These are phyloP conservation scores for Kwoniella sp. DNA, from an alignment of 768 basidiomycete species.

Conservation along the genomic window DNA sequence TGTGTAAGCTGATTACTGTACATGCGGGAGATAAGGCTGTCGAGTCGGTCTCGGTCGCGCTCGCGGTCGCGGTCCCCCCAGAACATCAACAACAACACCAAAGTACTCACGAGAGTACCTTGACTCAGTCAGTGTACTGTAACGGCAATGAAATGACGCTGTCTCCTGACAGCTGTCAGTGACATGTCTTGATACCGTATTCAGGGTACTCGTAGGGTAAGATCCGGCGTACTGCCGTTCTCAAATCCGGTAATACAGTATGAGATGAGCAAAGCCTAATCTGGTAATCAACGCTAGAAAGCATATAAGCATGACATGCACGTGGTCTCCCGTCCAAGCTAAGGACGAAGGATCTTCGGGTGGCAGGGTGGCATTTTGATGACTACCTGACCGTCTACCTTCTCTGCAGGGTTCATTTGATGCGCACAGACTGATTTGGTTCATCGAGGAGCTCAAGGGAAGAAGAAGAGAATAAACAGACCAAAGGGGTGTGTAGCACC, in stretches of 20 bases:
- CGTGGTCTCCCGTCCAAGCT: background rate
- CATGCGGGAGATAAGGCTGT: conserved; percentile 1
- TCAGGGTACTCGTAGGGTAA: background rate
- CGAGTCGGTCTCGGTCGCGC: background rate
- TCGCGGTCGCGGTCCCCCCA: background rate
- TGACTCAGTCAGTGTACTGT: no score
- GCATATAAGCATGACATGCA: background rate
- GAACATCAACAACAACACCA: background rate
- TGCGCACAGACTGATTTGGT: background rate
- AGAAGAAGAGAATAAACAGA: no score
- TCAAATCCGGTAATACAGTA: no score
- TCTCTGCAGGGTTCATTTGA: background rate
- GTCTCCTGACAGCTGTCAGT: background rate
- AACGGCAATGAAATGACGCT: no score
- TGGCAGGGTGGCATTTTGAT: background rate
- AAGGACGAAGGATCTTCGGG: background rate
- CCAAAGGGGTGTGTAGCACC: no score
- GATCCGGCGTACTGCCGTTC: no score
- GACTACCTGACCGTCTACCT: no score
- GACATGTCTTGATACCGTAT: background rate
- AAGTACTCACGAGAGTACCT: no score
- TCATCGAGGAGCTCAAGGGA: no score
- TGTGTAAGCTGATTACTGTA: background rate
- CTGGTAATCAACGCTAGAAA: no score
- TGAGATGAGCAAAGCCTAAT: no score